Percentiles rank a stretch among this genome's conserved stretches.
phyloP scores from a whole-genome alignment of 176 grass and related monocot genomes.

The Aegilops sharonensis region DNA sequence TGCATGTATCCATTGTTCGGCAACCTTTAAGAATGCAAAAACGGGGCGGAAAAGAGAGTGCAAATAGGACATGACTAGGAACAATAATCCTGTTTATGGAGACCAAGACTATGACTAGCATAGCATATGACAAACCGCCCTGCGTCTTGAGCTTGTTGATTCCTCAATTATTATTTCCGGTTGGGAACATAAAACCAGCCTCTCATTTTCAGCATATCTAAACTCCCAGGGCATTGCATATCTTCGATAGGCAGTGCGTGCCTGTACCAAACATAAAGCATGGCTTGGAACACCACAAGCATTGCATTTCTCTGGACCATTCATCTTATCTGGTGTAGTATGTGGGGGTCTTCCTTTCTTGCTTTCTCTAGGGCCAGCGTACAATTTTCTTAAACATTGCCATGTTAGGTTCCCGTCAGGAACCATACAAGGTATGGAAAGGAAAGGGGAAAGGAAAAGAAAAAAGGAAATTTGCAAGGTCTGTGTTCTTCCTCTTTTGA shows the following conservation, averaged over 20 bases:
- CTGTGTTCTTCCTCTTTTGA: conserved; percentile 26
- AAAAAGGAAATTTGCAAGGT: neutral
- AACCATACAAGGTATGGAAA: conserved; percentile 27
- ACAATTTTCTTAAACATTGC: conserved; percentile 44
- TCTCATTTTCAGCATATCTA: conserved; percentile 41
- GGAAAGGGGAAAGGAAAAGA: neutral
- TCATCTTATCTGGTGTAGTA: conserved; percentile 17
- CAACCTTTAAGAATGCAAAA: neutral
- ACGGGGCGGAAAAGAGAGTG: neutral
- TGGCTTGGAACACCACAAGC: conserved; percentile 7
- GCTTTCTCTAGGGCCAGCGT: conserved; percentile 26
- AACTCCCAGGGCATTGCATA: conserved; percentile 17
- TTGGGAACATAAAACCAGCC: conserved; percentile 19
- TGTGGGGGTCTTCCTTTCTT: conserved; percentile 21
- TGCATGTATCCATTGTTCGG: neutral
- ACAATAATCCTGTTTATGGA: conserved; percentile 13
- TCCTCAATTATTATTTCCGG: conserved; percentile 27
- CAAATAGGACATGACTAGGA: neutral
- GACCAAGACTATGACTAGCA: neutral
- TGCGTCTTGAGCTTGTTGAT: conserved; percentile 33
- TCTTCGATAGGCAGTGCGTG: conserved; percentile 36
- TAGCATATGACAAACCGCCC: conserved; percentile 23
- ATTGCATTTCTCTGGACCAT: conserved; percentile 37
- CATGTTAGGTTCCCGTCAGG: conserved; percentile 31
- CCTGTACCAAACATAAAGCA: conserved; percentile 23